Evolutionary conservation across 2,329 filamentous ascomycete genomes (phyloP), one percentile per base, ranked within the genome.

Genomic region (Neonectria punicea): DNA sequence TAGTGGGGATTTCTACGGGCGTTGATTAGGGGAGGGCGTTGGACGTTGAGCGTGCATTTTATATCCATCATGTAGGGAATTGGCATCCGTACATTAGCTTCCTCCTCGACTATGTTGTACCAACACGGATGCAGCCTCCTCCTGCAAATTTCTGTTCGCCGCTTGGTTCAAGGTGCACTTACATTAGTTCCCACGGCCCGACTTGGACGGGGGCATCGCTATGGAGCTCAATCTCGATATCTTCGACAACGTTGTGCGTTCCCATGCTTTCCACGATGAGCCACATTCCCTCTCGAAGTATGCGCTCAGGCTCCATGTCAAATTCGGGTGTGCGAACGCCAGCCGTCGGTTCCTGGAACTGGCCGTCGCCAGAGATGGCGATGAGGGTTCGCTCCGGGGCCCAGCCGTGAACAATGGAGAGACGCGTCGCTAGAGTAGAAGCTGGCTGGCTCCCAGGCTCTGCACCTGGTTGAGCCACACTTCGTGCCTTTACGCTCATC

Each of bases 181-280:
- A 75, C 28, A 73, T 47, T 7, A 68, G 57, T 47, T 85, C 80
- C 85, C 85, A 87, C 1, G 68, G 63, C 1, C 81, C 80, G 9
- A 82, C 73, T 11, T 80, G 73, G 8, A 87, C 76, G 0, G 80
- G 79, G 9, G 82, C 81, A 61, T 86, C 85, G 60, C 84, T 86
- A 18, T 86, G 78, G 8, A 88, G 71, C 69, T 85, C 88, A 2
- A 87, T 81, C 46, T 82, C 79, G 8, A 92, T 85, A 61, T 82
- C 78, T 25, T 80, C 77, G 2, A 74, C 68, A 4, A 71, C 72
- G 25, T 75, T 73, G 25, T 75, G 83, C 11, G 85, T 86, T n/a
- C 89, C 92, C 73, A 95, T 86, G 69, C 92, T 86, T 79, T 98
- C 94, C 46, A 98, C 82, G 6, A 97, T 90, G 58, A 98, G 82